Conservation (phyloP, 768 basidiomycete genomes). For the Termitomyces sp. region DNA sequence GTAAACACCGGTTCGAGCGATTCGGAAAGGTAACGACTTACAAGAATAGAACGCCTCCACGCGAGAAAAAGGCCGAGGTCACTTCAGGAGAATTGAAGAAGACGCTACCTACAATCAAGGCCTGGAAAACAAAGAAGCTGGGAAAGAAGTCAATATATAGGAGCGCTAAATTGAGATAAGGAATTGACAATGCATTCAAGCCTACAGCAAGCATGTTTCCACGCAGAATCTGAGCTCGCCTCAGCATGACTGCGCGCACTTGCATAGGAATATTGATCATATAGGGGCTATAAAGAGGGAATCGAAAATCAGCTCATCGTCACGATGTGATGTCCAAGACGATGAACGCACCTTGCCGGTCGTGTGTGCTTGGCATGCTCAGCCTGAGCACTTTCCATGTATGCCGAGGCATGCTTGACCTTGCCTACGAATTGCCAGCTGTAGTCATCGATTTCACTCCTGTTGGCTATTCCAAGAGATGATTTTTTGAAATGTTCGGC, state of each 20-base stretch:
- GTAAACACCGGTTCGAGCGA: constrained; percentile 2
- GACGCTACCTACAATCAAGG: constrained; percentile 53
- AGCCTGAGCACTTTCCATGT: constrained; percentile 38
- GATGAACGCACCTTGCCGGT: constrained; percentile 23
- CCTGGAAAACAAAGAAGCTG: constrained; percentile 49
- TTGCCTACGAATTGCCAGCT: constrained; percentile 36
- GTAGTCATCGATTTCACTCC: constrained; percentile 41
- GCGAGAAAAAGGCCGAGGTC: constrained; percentile 63
- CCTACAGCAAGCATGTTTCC: constrained; percentile 32
- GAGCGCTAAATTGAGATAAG: constrained; percentile 14
- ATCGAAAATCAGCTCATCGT: neutral
- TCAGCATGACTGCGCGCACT: constrained; percentile 36
- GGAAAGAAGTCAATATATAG: neutral
- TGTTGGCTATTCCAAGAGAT: constrained; percentile 32
- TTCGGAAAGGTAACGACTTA: constrained; percentile 21
- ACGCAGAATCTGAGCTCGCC: constrained; percentile 37
- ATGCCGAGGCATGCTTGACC: constrained; percentile 33
- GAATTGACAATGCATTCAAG: constrained; percentile 26
- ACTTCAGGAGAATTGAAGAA: constrained; percentile 52
- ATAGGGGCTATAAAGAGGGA: constrained; percentile 29
- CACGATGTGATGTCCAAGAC: neutral
- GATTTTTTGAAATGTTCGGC: constrained; percentile 41
- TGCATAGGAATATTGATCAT: constrained; percentile 40
- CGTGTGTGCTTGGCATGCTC: constrained; percentile 45
- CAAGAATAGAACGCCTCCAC: constrained; percentile 83